phyloP scores from a whole-genome alignment of 495 filamentous ascomycete genomes.

The Aspergillus ostianus region DNA sequence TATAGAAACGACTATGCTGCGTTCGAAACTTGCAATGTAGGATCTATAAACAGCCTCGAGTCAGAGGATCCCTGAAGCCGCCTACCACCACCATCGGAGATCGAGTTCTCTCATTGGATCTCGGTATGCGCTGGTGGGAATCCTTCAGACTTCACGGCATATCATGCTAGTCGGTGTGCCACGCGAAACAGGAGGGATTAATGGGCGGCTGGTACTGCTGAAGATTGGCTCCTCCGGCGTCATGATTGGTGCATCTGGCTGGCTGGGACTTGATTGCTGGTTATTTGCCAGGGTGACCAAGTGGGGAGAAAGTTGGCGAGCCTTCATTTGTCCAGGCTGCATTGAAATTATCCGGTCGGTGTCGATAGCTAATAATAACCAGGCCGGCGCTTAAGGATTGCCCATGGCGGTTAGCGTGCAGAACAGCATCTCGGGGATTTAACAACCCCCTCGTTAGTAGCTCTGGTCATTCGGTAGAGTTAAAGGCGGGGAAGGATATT shows the following conservation, averaged over 20 bases:
- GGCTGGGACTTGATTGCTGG: slow-evolving; percentile 1
- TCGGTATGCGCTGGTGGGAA: slow-evolving; percentile 21
- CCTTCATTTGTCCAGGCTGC: slow-evolving; percentile 13
- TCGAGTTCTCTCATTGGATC: slow-evolving; percentile 18
- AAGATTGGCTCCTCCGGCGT: not conserved
- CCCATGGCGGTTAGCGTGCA: slow-evolving; percentile 33
- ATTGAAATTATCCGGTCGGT: slow-evolving; percentile 10
- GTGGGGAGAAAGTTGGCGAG: not conserved
- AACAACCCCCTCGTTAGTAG: not conserved
- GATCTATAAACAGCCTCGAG: slow-evolving; percentile 29
- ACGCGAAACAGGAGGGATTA: slow-evolving; percentile 11
- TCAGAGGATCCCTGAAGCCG: slow-evolving; percentile 20
- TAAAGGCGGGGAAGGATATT: not conserved
- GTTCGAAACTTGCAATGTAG: slow-evolving; percentile 18
- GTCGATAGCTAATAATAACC: slow-evolving; percentile 14
- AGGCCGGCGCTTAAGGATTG: slow-evolving; percentile 24
- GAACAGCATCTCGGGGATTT: slow-evolving; percentile 10
- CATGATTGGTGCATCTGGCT: slow-evolving; percentile 22
- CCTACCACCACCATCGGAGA: slow-evolving; percentile 9
- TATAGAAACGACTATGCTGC: slow-evolving; percentile 12
- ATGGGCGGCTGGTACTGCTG: slow-evolving; percentile 16
- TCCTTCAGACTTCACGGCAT: slow-evolving; percentile 14
- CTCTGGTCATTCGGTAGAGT: not conserved
- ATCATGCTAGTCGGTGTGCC: slow-evolving; percentile 7
- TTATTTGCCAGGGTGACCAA: not conserved